Evolutionary conservation across 1,284 basidiomycete species (phyloP).

Genomic region (Gomphus sp.): DNA sequence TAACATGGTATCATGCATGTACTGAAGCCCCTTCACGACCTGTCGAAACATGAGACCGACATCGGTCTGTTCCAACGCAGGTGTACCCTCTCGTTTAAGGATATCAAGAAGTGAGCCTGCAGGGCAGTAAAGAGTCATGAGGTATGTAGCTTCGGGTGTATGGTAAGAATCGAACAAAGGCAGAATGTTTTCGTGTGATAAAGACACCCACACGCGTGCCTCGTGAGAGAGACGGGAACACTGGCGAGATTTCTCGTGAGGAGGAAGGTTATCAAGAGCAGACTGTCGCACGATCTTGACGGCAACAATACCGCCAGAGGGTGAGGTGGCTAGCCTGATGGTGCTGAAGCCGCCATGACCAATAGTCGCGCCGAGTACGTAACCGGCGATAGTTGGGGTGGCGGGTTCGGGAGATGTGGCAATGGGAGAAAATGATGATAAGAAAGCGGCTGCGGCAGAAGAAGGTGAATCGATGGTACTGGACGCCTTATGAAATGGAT

Average conservation of each 20-base stretch:
- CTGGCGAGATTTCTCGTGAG: conserved; percentile 34
- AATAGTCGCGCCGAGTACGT: conserved; percentile 69
- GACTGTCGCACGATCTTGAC: conserved; percentile 71
- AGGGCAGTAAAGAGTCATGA: conserved; percentile 77
- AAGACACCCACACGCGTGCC: conserved; percentile 67
- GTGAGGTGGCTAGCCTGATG: conserved; percentile 64
- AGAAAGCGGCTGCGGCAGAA: conserved; percentile 73
- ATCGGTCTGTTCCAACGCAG: conserved; percentile 62
- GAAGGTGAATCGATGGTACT: not conserved
- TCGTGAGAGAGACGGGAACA: conserved; percentile 67
- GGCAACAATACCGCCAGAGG: conserved; percentile 63
- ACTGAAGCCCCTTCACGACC: conserved; percentile 78
- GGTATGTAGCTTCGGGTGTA: conserved; percentile 64
- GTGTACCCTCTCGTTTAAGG: conserved; percentile 59
- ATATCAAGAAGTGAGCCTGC: conserved; percentile 84
- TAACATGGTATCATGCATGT: conserved; percentile 73
- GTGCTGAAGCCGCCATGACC: conserved; percentile 85
- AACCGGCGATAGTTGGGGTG: conserved; percentile 54
- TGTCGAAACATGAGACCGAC: conserved; percentile 86
- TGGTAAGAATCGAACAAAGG: conserved; percentile 69
- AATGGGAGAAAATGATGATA: conserved; percentile 28
- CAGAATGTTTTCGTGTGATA: conserved; percentile 72
- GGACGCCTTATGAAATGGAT: not conserved
- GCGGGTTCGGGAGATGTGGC: conserved; percentile 43
- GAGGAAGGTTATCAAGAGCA: conserved; percentile 34